Conservation (phyloP, 345 rosid genomes). For the Camelina hispida region DNA sequence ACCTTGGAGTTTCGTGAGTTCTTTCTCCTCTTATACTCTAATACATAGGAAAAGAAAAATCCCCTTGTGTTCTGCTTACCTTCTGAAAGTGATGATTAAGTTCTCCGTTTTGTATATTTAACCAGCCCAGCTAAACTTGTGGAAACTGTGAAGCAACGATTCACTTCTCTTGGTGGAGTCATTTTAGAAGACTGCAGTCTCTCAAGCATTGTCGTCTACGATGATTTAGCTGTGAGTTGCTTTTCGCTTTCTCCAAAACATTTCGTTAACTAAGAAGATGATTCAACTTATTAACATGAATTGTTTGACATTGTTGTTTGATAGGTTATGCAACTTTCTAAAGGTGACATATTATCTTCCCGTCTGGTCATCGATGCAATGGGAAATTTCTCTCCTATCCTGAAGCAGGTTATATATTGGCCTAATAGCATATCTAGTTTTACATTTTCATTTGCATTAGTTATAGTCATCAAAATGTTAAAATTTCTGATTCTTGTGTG, state of each 20-base stretch:
- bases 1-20: slow-evolving; percentile 93
- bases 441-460: not conserved
- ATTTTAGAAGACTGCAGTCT: slow-evolving; percentile 80
- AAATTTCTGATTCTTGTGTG: slow-evolving; percentile 1
- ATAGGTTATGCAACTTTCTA: slow-evolving; percentile 71
- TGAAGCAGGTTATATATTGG: slow-evolving; percentile 70
- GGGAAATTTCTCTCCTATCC: slow-evolving; percentile 94
- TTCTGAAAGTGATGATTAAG: slow-evolving; percentile 28
- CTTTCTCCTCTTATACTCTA: slow-evolving; percentile 31
- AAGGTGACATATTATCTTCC: slow-evolving; percentile 67
- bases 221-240: slow-evolving; percentile 79
- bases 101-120: slow-evolving; percentile 17
- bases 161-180: slow-evolving; percentile 79
- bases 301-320: slow-evolving; percentile 4
- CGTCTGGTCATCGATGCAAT: slow-evolving; percentile 86
- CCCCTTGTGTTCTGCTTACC: slow-evolving; percentile 6
- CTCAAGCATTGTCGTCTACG: slow-evolving; percentile 59
- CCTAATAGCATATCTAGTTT: not conserved
- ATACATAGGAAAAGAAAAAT: not conserved
- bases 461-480: not conserved
- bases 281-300: slow-evolving; percentile 17
- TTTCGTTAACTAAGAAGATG: not conserved
- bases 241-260: not conserved
- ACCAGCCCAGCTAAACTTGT: slow-evolving; percentile 87
- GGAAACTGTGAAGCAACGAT: slow-evolving; percentile 77